These are phyloP conservation scores for Kuraishia piskuri DNA, from an alignment of 805 yeast genomes.

Conservation along the genomic window DNA sequence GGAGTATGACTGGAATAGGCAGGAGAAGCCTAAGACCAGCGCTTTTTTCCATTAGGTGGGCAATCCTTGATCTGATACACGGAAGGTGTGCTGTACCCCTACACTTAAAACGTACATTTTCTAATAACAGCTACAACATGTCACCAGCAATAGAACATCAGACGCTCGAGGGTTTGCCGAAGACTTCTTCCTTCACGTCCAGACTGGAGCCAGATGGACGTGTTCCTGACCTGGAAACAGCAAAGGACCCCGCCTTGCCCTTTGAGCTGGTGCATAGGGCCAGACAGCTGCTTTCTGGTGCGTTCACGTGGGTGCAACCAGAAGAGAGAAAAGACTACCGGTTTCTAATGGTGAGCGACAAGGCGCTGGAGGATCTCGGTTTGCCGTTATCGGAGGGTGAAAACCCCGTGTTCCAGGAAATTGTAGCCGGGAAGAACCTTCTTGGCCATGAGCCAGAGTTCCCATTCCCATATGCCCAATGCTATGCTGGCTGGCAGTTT, in stretches of 20 bases:
- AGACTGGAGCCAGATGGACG: constrained; percentile 19
- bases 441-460: constrained; percentile 16
- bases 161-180: constrained; percentile 16
- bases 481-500: constrained; percentile 95
- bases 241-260: constrained; percentile 17
- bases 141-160: background rate
- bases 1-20: background rate
- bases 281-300: constrained; percentile 48
- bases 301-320: constrained; percentile 69
- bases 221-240: constrained; percentile 17
- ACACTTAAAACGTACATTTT: background rate
- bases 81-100: background rate
- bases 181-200: constrained; percentile 20
- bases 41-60: background rate
- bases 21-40: background rate
- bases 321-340: constrained; percentile 43
- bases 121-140: background rate
- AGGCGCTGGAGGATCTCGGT: constrained; percentile 57
- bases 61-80: background rate
- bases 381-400: constrained; percentile 29
- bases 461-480: constrained; percentile 74
- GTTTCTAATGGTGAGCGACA: constrained; percentile 48
- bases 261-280: constrained; percentile 38
- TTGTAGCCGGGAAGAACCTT: constrained; percentile 48
- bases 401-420: constrained; percentile 37